Evolutionary conservation across 2,329 filamentous ascomycete genomes (phyloP).

Genomic region (Dactylellina drechsleri): DNA sequence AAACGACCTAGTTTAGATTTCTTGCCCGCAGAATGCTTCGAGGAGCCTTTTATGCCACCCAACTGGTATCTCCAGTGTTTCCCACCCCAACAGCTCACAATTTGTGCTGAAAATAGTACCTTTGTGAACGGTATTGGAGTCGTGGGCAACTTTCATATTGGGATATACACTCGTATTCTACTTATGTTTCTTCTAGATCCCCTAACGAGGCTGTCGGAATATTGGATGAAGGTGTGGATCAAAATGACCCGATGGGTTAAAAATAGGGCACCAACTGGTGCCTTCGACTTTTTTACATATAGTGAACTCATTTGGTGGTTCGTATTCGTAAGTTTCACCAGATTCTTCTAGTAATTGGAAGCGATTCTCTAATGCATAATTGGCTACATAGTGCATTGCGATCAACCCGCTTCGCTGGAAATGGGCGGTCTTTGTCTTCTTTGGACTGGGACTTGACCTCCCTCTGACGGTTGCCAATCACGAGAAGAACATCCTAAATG

Average conservation of each 20-base stretch:
- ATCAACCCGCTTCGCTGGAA: too few species aligned
- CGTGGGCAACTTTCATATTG: conserved; percentile 77
- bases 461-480: too few species aligned
- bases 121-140: conserved; percentile 83
- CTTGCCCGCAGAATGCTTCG: conserved; percentile 71
- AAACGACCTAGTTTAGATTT: conserved; percentile 69
- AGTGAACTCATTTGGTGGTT: conserved; percentile 88
- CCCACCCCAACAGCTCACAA: conserved; percentile 75
- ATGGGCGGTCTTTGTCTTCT: too few species aligned
- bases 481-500: too few species aligned
- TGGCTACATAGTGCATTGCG: too few species aligned
- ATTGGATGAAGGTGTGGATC: too few species aligned
- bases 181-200: too few species aligned
- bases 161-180: too few species aligned
- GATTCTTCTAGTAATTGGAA: neutral
- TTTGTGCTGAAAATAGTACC: conserved; percentile 85
- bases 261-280: conserved; percentile 73
- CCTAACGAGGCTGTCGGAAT: too few species aligned
- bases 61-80: conserved; percentile 92
- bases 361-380: too few species aligned
- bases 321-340: conserved; percentile 65
- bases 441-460: too few species aligned
- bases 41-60: conserved; percentile 78
- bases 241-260: conserved; percentile 69
- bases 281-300: conserved; percentile 92